Conservation (phyloP, 176 grass and related monocot genomes). For the Oryza punctata region DNA sequence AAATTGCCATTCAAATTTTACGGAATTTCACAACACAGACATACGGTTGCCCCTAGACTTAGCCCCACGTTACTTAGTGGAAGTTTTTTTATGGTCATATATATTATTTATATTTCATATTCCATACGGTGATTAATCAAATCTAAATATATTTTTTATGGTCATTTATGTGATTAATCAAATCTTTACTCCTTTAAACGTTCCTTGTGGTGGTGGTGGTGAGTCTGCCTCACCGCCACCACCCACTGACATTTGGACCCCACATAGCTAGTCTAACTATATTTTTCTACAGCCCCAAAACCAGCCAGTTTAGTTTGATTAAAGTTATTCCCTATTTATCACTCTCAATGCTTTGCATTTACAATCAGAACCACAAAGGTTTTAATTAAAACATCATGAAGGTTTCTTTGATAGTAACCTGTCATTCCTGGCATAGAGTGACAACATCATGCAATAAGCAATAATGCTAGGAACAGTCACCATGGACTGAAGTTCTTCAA, state of each 20-base stretch:
- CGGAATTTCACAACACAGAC: neutral
- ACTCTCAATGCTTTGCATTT: neutral
- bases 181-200: too few species aligned
- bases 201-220: too few species aligned
- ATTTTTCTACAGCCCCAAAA: neutral
- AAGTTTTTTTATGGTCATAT: neutral
- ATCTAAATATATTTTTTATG: neutral
- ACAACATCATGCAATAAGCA: slow-evolving; percentile 89
- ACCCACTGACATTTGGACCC: too few species aligned
- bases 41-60: neutral
- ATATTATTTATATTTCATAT: neutral
- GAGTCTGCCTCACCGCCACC: too few species aligned
- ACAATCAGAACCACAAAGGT: neutral
- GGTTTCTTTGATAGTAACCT: slow-evolving; percentile 54
- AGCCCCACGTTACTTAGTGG: neutral
- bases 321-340: neutral
- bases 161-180: too few species aligned
- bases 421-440: slow-evolving; percentile 84
- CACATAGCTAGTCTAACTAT: neutral
- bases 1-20: neutral
- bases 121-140: neutral
- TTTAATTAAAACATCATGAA: neutral
- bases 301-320: neutral
- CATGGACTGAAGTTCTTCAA: slow-evolving; percentile 69
- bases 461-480: slow-evolving; percentile 63